phyloP scores from a whole-genome alignment of 1,284 basidiomycete genomes.

The Pholiota adiposa region DNA sequence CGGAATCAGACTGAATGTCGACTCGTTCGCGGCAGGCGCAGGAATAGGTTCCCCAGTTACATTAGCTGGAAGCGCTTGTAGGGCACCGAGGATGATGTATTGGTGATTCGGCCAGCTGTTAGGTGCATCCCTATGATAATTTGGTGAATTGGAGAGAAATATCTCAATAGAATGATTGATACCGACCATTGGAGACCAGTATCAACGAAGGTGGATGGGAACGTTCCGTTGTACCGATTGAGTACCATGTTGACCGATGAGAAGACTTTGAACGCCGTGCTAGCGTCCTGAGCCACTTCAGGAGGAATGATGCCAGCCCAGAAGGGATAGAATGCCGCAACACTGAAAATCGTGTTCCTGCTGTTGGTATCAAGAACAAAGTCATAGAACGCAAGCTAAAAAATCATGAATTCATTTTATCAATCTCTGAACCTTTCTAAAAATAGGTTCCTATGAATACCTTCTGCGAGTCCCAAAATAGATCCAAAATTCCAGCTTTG shows the following conservation, averaged over 20 bases:
- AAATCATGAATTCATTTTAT: neutral
- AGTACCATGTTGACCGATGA: constrained; percentile 76
- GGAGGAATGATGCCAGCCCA: constrained; percentile 50
- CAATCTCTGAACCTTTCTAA: neutral
- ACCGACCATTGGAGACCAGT: constrained; percentile 83
- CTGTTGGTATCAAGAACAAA: constrained; percentile 74
- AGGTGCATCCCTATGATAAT: constrained; percentile 62
- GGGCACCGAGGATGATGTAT: constrained; percentile 80
- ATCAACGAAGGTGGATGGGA: constrained; percentile 74
- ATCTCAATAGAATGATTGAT: neutral
- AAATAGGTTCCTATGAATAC: constrained; percentile 25
- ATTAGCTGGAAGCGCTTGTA: constrained; percentile 73
- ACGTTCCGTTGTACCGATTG: constrained; percentile 84
- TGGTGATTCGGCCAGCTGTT: constrained; percentile 89
- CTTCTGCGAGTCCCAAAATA: constrained; percentile 82
- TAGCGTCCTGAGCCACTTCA: constrained; percentile 38
- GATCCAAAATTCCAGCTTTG: constrained; percentile 77
- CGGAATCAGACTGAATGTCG: constrained; percentile 73
- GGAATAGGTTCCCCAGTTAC: constrained; percentile 59
- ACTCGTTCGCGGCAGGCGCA: constrained; percentile 48
- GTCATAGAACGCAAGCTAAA: constrained; percentile 84
- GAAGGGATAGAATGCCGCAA: constrained; percentile 82
- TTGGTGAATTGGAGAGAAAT: neutral
- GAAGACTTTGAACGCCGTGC: constrained; percentile 76
- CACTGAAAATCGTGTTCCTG: constrained; percentile 67